phyloP scores from a whole-genome alignment of 768 basidiomycete species.

The Rhodotorula paludigena region DNA sequence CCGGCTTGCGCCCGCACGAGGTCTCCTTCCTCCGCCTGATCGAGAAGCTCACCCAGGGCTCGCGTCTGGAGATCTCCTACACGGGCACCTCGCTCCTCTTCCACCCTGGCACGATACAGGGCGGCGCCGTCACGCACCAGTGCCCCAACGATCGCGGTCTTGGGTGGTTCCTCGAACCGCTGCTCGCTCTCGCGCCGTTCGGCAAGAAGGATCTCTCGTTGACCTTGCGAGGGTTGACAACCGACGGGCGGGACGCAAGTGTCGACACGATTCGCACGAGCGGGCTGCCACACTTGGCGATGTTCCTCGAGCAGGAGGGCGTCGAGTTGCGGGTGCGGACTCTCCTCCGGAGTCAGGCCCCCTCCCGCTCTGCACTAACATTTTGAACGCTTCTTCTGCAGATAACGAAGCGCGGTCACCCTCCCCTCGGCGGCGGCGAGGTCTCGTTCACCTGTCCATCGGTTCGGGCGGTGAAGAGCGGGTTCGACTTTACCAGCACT shows the following conservation, averaged over 20 bases:
- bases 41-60: slow-evolving; percentile 89
- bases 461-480: slow-evolving; percentile 81
- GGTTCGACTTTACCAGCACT: slow-evolving; percentile 77
- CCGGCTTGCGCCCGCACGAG: slow-evolving; percentile 91
- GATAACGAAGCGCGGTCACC: slow-evolving; percentile 91
- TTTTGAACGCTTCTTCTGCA: slow-evolving; percentile 43
- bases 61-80: slow-evolving; percentile 88
- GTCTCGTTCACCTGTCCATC: slow-evolving; percentile 87
- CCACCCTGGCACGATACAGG: slow-evolving; percentile 85
- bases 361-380: neutral
- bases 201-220: slow-evolving; percentile 77
- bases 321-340: slow-evolving; percentile 71
- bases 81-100: slow-evolving; percentile 91
- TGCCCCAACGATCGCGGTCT: slow-evolving; percentile 82
- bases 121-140: slow-evolving; percentile 74
- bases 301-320: slow-evolving; percentile 77
- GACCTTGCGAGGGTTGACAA: slow-evolving; percentile 82
- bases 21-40: slow-evolving; percentile 78
- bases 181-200: slow-evolving; percentile 86
- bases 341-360: neutral
- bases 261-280: slow-evolving; percentile 47
- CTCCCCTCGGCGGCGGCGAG: slow-evolving; percentile 88
- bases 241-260: slow-evolving; percentile 85
- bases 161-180: slow-evolving; percentile 88
- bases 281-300: slow-evolving; percentile 39